Evolutionary conservation across 306 rosid species (phyloP).

Genomic region (Cajanus cajan): DNA sequence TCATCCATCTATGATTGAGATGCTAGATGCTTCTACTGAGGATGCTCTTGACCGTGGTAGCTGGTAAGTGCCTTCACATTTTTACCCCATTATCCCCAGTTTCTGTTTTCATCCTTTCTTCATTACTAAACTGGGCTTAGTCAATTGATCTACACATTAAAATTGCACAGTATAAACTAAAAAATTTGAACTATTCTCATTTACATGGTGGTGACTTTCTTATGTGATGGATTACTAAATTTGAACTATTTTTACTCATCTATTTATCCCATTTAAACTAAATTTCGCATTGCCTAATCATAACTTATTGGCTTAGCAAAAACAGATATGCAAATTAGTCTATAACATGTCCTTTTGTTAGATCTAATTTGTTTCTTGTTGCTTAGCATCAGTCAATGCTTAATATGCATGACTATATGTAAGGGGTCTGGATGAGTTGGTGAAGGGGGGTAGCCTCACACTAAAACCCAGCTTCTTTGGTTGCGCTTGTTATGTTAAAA

Average conservation of each 20-base stretch:
- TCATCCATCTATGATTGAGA: slow-evolving; percentile 88
- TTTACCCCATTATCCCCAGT: neutral
- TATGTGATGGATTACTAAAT: neutral
- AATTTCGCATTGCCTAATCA: slow-evolving; percentile 2
- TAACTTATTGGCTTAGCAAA: neutral
- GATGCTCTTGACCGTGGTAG: slow-evolving; percentile 86
- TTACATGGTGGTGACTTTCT: neutral
- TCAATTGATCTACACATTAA: neutral
- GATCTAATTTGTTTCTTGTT: slow-evolving; percentile 10
- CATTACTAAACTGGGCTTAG: neutral
- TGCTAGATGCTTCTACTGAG: slow-evolving; percentile 90
- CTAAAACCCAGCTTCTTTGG: neutral
- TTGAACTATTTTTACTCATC: neutral
- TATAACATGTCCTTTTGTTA: neutral
- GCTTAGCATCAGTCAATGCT: slow-evolving; percentile 15
- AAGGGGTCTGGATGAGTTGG: neutral
- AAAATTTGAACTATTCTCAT: neutral
- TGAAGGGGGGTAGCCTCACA: neutral
- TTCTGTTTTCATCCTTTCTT: slow-evolving; percentile 22
- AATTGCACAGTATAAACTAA: slow-evolving; percentile 1
- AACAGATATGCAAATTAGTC: neutral
- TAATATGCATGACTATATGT: neutral
- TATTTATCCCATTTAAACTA: neutral
- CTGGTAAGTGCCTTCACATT: slow-evolving; percentile 61
- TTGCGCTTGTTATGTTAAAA: slow-evolving; percentile 12